phyloP scores from a whole-genome alignment of 2,329 filamentous ascomycete species.

The Cercospora janseana region DNA sequence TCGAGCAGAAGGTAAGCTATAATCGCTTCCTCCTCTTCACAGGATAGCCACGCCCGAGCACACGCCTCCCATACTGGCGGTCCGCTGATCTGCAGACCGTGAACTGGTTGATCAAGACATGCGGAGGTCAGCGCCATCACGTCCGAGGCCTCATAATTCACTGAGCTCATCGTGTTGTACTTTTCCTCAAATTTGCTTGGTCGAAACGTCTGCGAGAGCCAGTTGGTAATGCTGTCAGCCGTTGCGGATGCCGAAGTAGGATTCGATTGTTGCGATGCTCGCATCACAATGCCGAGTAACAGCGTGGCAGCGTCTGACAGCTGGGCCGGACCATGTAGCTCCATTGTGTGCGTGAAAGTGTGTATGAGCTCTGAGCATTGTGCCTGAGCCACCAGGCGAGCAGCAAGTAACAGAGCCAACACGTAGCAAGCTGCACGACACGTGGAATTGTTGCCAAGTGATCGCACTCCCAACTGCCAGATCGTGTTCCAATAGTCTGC shows the following conservation, averaged over 20 bases:
- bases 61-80: constrained; percentile 43
- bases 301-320: constrained; percentile 76
- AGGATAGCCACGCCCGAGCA: constrained; percentile 46
- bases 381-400: constrained; percentile 65
- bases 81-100: constrained; percentile 26
- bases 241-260: constrained; percentile 67
- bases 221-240: constrained; percentile 71
- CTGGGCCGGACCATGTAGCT: constrained; percentile 74
- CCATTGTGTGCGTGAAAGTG: constrained; percentile 70
- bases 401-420: constrained; percentile 65
- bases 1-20: constrained; percentile 52
- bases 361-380: constrained; percentile 68
- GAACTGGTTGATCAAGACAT: constrained; percentile 59
- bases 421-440: constrained; percentile 76
- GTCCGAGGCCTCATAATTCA: constrained; percentile 62
- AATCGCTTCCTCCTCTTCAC: constrained; percentile 43
- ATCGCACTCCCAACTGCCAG: constrained; percentile 72
- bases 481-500: constrained; percentile 63
- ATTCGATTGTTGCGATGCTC: constrained; percentile 63
- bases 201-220: constrained; percentile 80
- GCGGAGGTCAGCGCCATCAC: constrained; percentile 67
- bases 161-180: constrained; percentile 63
- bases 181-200: constrained; percentile 63
- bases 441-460: constrained; percentile 65
- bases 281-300: constrained; percentile 69